Percentiles rank a stretch among this genome's conserved stretches.
phyloP scores from a whole-genome alignment of 305 asterid species.

The Petunia hybrid region DNA sequence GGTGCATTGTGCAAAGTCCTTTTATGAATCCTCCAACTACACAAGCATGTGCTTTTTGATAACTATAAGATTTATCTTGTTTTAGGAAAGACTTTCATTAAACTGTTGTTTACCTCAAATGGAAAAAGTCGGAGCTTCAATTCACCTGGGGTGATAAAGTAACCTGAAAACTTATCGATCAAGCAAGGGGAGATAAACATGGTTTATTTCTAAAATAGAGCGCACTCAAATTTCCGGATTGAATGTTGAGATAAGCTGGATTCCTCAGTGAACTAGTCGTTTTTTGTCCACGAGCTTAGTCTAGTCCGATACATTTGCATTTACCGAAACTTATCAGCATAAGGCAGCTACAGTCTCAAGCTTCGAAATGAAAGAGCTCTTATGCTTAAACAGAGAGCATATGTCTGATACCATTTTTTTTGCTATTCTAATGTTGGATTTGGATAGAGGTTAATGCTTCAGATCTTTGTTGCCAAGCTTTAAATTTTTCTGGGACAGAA shows the following conservation, averaged over 20 bases:
- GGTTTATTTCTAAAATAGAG: background rate
- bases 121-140: background rate
- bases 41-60: background rate
- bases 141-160: slow-evolving; percentile 1
- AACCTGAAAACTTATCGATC: slow-evolving; percentile 19
- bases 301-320: background rate
- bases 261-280: background rate
- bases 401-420: background rate
- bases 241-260: slow-evolving; percentile 24
- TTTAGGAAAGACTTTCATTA: slow-evolving; percentile 25
- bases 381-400: slow-evolving; percentile 9
- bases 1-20: slow-evolving; percentile 9
- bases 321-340: slow-evolving; percentile 8
- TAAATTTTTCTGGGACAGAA: slow-evolving; percentile 26
- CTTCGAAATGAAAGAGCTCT: background rate
- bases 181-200: background rate
- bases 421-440: background rate
- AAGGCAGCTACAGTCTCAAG: background rate
- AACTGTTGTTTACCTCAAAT: background rate
- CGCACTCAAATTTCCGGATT: slow-evolving; percentile 9
- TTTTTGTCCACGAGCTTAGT: background rate
- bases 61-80: background rate
- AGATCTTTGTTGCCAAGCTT: slow-evolving; percentile 15
- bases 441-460: background rate
- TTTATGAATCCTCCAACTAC: background rate